Conservation (phyloP, 495 filamentous ascomycete genomes). For the Lophiostoma macrostomum region DNA sequence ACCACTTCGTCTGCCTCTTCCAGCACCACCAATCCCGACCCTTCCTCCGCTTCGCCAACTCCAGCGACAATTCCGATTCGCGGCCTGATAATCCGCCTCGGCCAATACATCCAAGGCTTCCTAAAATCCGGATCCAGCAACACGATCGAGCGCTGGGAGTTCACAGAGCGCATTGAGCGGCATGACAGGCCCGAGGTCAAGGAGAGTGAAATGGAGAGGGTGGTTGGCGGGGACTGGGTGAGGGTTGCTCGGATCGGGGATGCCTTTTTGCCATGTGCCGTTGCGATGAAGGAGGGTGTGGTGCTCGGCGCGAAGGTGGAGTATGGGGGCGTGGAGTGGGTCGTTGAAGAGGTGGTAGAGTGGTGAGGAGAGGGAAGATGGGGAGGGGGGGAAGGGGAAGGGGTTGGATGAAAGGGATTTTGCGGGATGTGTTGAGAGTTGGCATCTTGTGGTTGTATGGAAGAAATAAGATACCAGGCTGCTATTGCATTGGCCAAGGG, state of each 20-base stretch:
- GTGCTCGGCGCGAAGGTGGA: constrained; percentile 5
- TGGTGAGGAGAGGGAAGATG: constrained; percentile 2
- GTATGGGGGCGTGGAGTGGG: constrained; percentile 18
- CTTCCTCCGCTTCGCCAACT: too few relatives aligned
- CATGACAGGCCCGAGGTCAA: not conserved
- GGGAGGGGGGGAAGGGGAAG: not conserved
- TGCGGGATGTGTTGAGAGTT: not conserved
- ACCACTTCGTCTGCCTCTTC: too few relatives aligned
- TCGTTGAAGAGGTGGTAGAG: constrained; percentile 18
- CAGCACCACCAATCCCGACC: too few relatives aligned
- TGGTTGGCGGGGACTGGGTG: constrained; percentile 15
- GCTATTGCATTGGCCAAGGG: too few relatives aligned
- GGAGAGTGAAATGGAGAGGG: not conserved
- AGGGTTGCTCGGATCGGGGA: constrained; percentile 17
- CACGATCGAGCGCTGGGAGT: constrained; percentile 34
- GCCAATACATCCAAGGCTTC: constrained; percentile 27
- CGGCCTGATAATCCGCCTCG: constrained; percentile 23
- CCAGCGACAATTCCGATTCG: too few relatives aligned
- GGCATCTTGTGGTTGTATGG: not conserved
- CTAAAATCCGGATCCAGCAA: constrained; percentile 17
- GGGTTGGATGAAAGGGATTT: not conserved
- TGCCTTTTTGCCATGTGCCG: constrained; percentile 22
- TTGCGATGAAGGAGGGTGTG: constrained; percentile 8
- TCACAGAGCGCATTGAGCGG: too few relatives aligned
- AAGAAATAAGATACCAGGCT: too few relatives aligned